These are phyloP conservation scores for Wallacemonas rigidus DNA, from an alignment of 208 protist species.

Conservation along the genomic window DNA sequence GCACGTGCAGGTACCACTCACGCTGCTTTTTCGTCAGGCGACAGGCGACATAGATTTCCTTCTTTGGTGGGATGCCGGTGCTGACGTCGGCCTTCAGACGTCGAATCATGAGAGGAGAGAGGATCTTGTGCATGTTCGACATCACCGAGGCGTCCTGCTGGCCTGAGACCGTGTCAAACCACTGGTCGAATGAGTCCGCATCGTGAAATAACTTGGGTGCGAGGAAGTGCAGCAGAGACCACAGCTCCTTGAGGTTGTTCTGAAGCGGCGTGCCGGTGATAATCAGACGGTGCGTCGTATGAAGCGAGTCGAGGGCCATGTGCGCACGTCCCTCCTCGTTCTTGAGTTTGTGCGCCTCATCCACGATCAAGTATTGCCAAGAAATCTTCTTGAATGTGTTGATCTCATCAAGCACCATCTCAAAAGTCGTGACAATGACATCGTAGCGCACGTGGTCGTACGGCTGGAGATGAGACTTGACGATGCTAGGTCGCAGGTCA, in stretches of 20 bases:
- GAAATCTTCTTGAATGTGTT: conserved; percentile 85
- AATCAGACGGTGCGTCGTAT: conserved; percentile 92
- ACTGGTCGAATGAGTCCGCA: conserved; percentile 87
- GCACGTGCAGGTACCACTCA: conserved; percentile 94
- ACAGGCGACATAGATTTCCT: conserved; percentile 97
- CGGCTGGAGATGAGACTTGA: conserved; percentile 68
- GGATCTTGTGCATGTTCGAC: conserved; percentile 88
- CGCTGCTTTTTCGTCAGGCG: conserved; percentile 93
- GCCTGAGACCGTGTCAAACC: conserved; percentile 92
- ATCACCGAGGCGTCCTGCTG: conserved; percentile 83
- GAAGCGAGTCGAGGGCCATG: conserved; percentile 65
- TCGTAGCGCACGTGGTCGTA: conserved; percentile 68
- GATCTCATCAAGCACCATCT: conserved; percentile 95
- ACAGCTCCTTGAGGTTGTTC: conserved; percentile 97
- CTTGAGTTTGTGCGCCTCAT: conserved; percentile 98
- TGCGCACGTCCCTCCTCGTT: conserved; percentile 85
- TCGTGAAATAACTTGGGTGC: conserved; percentile 91
- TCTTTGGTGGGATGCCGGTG: conserved; percentile 97
- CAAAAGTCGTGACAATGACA: conserved; percentile 97
- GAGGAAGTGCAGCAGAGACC: conserved; percentile 96
- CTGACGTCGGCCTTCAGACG: conserved; percentile 97
- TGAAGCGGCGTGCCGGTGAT: conserved; percentile 98
- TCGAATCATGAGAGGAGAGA: conserved; percentile 96
- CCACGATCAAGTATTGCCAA: conserved; percentile 98
- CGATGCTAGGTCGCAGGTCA: conserved; percentile 85